Evolutionary conservation across 768 basidiomycete genomes (phyloP), one percentile per base, ranked within the genome.

Genomic region (Hirschioporus abietinus): DNA sequence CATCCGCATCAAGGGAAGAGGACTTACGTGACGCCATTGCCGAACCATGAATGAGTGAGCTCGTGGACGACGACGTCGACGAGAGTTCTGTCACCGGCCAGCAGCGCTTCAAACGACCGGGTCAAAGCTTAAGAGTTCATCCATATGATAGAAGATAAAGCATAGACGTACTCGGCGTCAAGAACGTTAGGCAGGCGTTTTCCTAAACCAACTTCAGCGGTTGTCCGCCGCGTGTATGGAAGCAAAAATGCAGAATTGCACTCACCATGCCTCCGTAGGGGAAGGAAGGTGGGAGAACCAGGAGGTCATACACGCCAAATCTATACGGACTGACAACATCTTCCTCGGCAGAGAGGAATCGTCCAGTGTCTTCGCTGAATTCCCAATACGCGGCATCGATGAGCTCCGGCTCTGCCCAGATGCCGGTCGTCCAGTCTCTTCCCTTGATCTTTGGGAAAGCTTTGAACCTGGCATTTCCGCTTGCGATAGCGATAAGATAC

Each of bases 21-120:
- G 0, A 73, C 81, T 67, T 72, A 83, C 90, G 91, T 93, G 66
- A 94, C 86, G 25, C 92, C 91, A 73, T 96, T 95, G n/a, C 94
- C 94, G 68, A 94, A 96, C 88, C 90, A 97, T 1, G 91, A 92
- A 73, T 98, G 92, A 0, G 88, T 88, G 30, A 90, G 78, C 74
- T 95, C 94, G 78, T 96, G 92, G 0, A 94, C 91, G 15, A 95
- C 88, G 15, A 96, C 93, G 73, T 96, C 93, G 8, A 94, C 93
- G 10, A 95, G 80, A 5, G 88, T 85, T 42, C 92, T 86, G 74
- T 99, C 96, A 0, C 94, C 93, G 6, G 95, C 87, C 59, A 99
- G 80, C 5, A 97, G 82, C 2, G 94, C 92, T 88, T 73, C 24
- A 36, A 1, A 35, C 8, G 0, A 65, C 62, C 27, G 35, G 60